A percentile compares a stretch with the other conserved stretches of the same genome.
These are phyloP conservation scores for Meira miltonrushii DNA, from an alignment of 1,284 basidiomycete species.

Conservation along the genomic window DNA sequence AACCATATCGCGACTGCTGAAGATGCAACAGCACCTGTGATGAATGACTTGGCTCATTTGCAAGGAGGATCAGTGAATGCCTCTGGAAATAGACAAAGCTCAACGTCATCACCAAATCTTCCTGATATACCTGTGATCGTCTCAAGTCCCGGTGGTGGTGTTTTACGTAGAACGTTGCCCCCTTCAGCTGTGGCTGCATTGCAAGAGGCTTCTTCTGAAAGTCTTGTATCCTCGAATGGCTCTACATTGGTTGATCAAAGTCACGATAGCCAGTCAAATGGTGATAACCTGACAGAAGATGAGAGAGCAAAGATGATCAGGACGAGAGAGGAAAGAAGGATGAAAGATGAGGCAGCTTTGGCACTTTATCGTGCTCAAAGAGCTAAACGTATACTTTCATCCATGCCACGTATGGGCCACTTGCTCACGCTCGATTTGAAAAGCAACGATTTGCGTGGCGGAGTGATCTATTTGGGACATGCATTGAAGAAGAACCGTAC, in stretches of 20 bases:
- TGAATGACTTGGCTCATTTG: not conserved
- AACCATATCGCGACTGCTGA: too few relatives aligned
- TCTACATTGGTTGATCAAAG: not conserved
- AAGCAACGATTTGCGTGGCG: conserved; percentile 76
- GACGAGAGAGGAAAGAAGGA: not conserved
- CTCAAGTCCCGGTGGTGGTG: conserved; percentile 38
- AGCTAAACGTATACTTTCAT: conserved; percentile 54
- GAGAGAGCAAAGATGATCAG: conserved; percentile 21
- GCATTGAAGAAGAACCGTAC: conserved; percentile 93
- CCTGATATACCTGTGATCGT: conserved; percentile 38
- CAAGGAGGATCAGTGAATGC: not conserved
- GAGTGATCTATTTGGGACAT: conserved; percentile 84
- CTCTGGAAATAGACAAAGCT: not conserved
- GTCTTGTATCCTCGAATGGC: not conserved
- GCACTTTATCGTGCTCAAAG: conserved; percentile 33
- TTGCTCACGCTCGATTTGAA: conserved; percentile 83
- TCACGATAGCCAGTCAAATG: not conserved
- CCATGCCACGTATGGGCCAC: conserved; percentile 74
- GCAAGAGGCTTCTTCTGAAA: not conserved
- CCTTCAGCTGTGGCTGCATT: not conserved
- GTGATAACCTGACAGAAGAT: conserved; percentile 16
- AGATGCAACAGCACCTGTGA: not conserved
- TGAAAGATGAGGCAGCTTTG: conserved; percentile 32
- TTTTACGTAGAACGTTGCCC: conserved; percentile 36
- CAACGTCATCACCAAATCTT: conserved; percentile 24